Evolutionary conservation across 1,284 basidiomycete species (phyloP), one percentile per base, ranked within the genome.

Genomic region (Dichomitus squalens): DNA sequence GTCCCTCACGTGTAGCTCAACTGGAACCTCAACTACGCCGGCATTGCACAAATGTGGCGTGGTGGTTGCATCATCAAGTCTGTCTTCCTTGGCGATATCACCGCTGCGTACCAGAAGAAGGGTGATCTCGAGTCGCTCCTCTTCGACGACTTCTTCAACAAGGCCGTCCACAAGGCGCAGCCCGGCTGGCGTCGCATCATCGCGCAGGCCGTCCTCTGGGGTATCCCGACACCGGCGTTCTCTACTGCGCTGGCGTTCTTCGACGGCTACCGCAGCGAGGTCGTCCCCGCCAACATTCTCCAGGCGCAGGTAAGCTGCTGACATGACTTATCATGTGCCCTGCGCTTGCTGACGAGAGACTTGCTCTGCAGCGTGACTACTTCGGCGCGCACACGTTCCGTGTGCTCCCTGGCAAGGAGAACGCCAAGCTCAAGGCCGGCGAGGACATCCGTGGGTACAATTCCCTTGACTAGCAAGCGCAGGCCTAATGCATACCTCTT

Each of bases 41-140:
- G 95, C 64, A 98, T 99, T 73, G 97, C 97, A 49, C 88, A 85
- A 67, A 99, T 99, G 95, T 99, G 97, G 97, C 94, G 96, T 71
- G 97, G 97, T 67, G 97, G 97, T 65, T 99, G 97, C 78, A 99
- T 99, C 77, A 99, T 99, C 86, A 95, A 95, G 89, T 91, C 88
- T 68, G 95, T 98, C 72, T 98, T 98, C 90, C 83, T 98, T 59
- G 84, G 86, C 65, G 95, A 98, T 74, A 97, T 98, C 77, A 92
- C 96, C 64, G 74, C 85, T 49, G 96, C 97, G 29, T 99, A 96
- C 83, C 80, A 87, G 74, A 95, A 96, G 84, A 90, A 92, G 73
- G 72, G 80, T 44, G 72, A 93, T 33, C 83, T 99, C 47, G 96
- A 99, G 79, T 97, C 95, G 64, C 81, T 99, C 62, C 84, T 99